These are phyloP conservation scores for Thalassiosira ordinaria DNA, from an alignment of 352 stramenopile genomes.

Conservation along the genomic window DNA sequence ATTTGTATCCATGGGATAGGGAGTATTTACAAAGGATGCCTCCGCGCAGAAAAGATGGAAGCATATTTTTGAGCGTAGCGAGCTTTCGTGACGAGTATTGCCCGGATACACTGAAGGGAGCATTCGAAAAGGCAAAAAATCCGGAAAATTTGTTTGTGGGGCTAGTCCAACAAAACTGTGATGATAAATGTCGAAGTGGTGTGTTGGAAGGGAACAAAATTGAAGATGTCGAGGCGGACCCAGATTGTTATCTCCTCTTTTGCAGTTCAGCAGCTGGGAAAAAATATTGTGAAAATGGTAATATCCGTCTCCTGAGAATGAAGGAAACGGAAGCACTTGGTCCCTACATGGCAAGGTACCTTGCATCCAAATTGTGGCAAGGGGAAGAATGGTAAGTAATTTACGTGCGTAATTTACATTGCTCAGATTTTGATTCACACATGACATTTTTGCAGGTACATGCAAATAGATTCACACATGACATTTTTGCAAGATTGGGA, in stretches of 20 bases:
- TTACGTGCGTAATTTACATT: too few relatives aligned
- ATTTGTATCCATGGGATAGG: slow-evolving; percentile 80
- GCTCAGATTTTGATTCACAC: too few relatives aligned
- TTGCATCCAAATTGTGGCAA: slow-evolving; percentile 85
- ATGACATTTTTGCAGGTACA: slow-evolving; percentile 87
- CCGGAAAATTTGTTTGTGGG: slow-evolving; percentile 87
- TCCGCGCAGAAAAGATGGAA: slow-evolving; percentile 74
- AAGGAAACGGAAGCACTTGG: slow-evolving; percentile 88
- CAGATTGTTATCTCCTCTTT: slow-evolving; percentile 78
- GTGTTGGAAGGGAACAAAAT: slow-evolving; percentile 67
- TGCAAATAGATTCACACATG: slow-evolving; percentile 91
- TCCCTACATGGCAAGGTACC: slow-evolving; percentile 87
- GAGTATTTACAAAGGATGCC: slow-evolving; percentile 79
- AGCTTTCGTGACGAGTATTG: slow-evolving; percentile 89
- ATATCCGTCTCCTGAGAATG: slow-evolving; percentile 86
- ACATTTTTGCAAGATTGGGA: slow-evolving; percentile 87
- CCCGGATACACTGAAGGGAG: slow-evolving; percentile 85
- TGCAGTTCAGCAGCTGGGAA: slow-evolving; percentile 67
- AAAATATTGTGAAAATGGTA: slow-evolving; percentile 68
- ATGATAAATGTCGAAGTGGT: slow-evolving; percentile 70
- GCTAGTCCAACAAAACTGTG: slow-evolving; percentile 88
- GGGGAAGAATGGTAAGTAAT: slow-evolving; percentile 83
- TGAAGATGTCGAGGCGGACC: slow-evolving; percentile 66
- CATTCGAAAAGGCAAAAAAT: slow-evolving; percentile 84
- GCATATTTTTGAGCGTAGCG: slow-evolving; percentile 87